These are phyloP conservation scores for Aureobasidium sp. DNA, from an alignment of 2,329 filamentous ascomycete species.

Conservation along the genomic window DNA sequence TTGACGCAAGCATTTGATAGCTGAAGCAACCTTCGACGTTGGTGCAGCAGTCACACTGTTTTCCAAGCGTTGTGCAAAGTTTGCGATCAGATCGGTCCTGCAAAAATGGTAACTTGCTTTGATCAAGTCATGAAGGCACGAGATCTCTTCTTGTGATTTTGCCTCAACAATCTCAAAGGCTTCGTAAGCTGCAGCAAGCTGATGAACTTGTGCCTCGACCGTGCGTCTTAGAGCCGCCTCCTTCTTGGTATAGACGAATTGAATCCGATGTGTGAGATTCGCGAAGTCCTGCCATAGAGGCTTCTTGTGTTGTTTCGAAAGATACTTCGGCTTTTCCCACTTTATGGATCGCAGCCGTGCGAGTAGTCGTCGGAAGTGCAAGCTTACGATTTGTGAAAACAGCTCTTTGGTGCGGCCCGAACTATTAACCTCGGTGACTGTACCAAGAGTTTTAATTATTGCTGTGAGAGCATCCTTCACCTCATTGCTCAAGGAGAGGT, in stretches of 20 bases:
- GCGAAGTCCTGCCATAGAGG: constrained; percentile 12
- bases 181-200: neutral
- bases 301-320: constrained; percentile 5
- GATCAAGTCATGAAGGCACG: neutral
- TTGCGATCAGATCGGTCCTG: neutral
- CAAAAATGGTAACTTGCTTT: constrained; percentile 4
- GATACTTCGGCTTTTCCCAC: constrained; percentile 14
- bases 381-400: neutral
- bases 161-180: neutral
- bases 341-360: neutral
- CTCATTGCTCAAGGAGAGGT: neutral
- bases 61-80: constrained; percentile 6
- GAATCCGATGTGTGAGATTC: neutral
- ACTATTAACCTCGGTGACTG: neutral
- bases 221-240: neutral
- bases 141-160: neutral
- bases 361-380: constrained; percentile 1
- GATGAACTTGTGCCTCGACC: neutral
- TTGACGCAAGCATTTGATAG: constrained; percentile 13
- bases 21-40: neutral
- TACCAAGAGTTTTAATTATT: neutral
- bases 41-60: neutral
- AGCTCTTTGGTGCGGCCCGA: neutral
- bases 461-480: neutral
- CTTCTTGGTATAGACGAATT: constrained; percentile 10